These are phyloP conservation scores for Coprinellus micaceus DNA, from an alignment of 768 basidiomycete genomes.

Conservation along the genomic window DNA sequence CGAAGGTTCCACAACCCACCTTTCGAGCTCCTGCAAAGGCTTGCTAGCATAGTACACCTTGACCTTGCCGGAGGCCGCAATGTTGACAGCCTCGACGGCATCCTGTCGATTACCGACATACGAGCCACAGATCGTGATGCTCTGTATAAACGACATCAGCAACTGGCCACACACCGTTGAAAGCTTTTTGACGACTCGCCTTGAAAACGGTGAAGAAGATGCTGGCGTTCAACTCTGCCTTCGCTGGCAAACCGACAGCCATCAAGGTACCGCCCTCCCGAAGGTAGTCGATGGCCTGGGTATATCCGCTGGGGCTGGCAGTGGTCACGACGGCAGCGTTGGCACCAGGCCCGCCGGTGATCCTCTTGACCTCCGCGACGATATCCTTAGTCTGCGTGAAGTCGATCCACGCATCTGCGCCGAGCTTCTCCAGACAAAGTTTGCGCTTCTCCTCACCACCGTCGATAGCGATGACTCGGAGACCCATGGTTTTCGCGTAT, in stretches of 20 bases:
- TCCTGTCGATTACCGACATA: constrained; percentile 78
- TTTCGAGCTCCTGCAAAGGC: constrained; percentile 47
- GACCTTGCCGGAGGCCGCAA: constrained; percentile 69
- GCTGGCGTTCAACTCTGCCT: constrained; percentile 53
- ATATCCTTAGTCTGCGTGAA: constrained; percentile 66
- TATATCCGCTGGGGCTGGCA: constrained; percentile 43
- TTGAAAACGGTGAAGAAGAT: constrained; percentile 74
- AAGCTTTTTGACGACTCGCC: constrained; percentile 21
- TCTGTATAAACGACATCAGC: constrained; percentile 25
- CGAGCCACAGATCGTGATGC: constrained; percentile 52
- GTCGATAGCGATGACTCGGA: constrained; percentile 80
- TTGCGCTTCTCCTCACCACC: constrained; percentile 70
- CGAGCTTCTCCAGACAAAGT: constrained; percentile 55
- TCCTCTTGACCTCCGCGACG: constrained; percentile 57
- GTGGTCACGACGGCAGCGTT: constrained; percentile 67
- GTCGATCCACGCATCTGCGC: constrained; percentile 78
- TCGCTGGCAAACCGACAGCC: constrained; percentile 73
- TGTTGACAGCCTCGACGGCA: constrained; percentile 72
- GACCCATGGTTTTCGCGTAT: constrained; percentile 74
- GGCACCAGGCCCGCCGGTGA: constrained; percentile 66
- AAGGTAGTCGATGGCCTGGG: constrained; percentile 71
- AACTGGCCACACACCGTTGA: not conserved
- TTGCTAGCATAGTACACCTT: constrained; percentile 51
- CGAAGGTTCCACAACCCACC: constrained; percentile 34
- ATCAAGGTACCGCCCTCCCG: constrained; percentile 70